Percentiles rank a stretch among this genome's conserved stretches.
These are phyloP conservation scores for Harringtonia lauricola DNA, from an alignment of 2,329 filamentous ascomycete species.

Conservation along the genomic window DNA sequence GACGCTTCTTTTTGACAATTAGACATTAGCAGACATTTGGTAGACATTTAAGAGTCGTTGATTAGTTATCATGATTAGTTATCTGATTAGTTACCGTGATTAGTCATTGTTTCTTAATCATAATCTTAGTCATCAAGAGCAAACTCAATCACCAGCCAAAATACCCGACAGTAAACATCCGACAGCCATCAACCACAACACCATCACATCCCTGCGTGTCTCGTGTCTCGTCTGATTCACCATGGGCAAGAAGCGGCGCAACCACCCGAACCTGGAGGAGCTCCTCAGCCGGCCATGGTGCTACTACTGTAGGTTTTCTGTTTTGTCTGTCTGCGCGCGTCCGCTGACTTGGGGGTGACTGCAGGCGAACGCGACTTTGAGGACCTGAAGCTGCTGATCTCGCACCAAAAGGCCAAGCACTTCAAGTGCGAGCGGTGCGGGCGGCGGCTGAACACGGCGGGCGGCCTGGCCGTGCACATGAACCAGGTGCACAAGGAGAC, in stretches of 20 bases:
- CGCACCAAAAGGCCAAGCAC: slow-evolving; percentile 98
- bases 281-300: slow-evolving; percentile 84
- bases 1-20: slow-evolving; percentile 28
- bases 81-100: too few relatives aligned
- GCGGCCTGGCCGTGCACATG: slow-evolving; percentile 93
- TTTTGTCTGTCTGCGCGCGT: neutral
- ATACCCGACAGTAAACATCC: too few relatives aligned
- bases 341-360: neutral
- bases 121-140: too few relatives aligned
- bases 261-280: slow-evolving; percentile 78
- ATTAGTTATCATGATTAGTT: too few relatives aligned
- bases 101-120: too few relatives aligned
- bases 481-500: slow-evolving; percentile 97
- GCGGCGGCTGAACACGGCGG: slow-evolving; percentile 82
- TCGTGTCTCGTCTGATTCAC: too few relatives aligned
- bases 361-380: slow-evolving; percentile 88
- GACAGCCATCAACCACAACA: too few relatives aligned
- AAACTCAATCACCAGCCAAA: too few relatives aligned
- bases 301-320: slow-evolving; percentile 65
- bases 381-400: slow-evolving; percentile 90
- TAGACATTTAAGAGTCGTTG: too few relatives aligned
- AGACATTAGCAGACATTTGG: too few relatives aligned
- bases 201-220: too few relatives aligned
- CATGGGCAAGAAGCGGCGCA: slow-evolving; percentile 88
- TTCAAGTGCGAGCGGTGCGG: slow-evolving; percentile 94